These are phyloP conservation scores for Rhodosporidiobolus odoratus DNA, from an alignment of 768 basidiomycete genomes.

Conservation along the genomic window DNA sequence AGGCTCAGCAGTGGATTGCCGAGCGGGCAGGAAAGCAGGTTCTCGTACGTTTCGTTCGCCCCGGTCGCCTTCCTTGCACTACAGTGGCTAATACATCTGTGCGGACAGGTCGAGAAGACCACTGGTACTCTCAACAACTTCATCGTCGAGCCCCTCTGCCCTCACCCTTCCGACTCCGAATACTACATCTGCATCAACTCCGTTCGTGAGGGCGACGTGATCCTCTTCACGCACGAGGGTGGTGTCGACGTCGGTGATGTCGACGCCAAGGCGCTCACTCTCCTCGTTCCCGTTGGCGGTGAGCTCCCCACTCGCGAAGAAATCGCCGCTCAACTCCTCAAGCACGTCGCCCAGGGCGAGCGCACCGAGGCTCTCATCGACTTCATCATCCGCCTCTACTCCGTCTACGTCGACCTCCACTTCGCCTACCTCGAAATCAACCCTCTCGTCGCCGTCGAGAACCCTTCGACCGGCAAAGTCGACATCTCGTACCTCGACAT, in stretches of 20 bases:
- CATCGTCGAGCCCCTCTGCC: conserved; percentile 98
- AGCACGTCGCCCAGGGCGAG: conserved; percentile 66
- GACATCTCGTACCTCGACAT: conserved; percentile 95
- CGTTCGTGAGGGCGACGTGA: conserved; percentile 83
- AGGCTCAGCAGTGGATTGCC: conserved; percentile 78
- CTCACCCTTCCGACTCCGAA: conserved; percentile 86
- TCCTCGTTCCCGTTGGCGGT: conserved; percentile 67
- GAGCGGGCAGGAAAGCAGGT: conserved; percentile 87
- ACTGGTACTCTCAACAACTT: conserved; percentile 96
- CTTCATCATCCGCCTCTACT: conserved; percentile 90
- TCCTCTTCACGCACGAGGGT: conserved; percentile 98
- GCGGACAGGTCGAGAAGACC: conserved; percentile 68
- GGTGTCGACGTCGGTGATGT: conserved; percentile 99
- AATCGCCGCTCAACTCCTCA: conserved; percentile 70
- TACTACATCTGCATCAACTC: conserved; percentile 99
- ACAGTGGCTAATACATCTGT: background rate
- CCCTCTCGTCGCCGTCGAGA: conserved; percentile 88
- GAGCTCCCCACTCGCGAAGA: conserved; percentile 76
- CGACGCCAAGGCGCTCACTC: conserved; percentile 88
- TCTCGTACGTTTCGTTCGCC: conserved; percentile 56
- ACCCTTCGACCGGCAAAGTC: conserved; percentile 60
- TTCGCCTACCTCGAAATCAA: conserved; percentile 99
- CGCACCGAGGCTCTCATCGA: conserved; percentile 90
- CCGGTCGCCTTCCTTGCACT: background rate
- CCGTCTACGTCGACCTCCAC: conserved; percentile 96